Evolutionary conservation across 1,284 basidiomycete genomes (phyloP).

Genomic region (Boletellus deceptivus): DNA sequence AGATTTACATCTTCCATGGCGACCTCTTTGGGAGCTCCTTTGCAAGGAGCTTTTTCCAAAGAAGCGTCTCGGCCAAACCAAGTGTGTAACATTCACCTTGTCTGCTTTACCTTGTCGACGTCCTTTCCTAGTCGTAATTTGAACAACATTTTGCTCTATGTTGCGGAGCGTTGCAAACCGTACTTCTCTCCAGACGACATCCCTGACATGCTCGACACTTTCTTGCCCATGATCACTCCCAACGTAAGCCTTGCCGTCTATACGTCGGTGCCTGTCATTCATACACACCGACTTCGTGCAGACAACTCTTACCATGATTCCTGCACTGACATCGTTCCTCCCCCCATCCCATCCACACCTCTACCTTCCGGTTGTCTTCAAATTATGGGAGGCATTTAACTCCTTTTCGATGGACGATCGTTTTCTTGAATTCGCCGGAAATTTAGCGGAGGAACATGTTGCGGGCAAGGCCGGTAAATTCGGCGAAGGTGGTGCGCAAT

Average conservation of each 20-base stretch:
- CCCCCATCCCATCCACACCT: conserved; percentile 65
- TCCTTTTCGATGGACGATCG: conserved; percentile 81
- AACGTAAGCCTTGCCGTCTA: conserved; percentile 21
- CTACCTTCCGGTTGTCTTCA: conserved; percentile 75
- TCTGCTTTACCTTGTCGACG: conserved; percentile 9
- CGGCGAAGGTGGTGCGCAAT: conserved; percentile 52
- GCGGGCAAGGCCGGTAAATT: conserved; percentile 55
- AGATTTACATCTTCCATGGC: conserved; percentile 64
- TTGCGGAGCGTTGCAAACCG: conserved; percentile 78
- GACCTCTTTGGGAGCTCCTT: conserved; percentile 57
- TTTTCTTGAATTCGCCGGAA: conserved; percentile 78
- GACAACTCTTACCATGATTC: conserved; percentile 65
- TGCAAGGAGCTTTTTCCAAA: conserved; percentile 65
- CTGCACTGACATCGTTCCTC: conserved; percentile 74
- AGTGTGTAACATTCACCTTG: conserved; percentile 48
- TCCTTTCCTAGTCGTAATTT: conserved; percentile 25
- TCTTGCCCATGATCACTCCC: conserved; percentile 48
- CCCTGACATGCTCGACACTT: conserved; percentile 85
- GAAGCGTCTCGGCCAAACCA: conserved; percentile 38
- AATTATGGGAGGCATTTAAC: conserved; percentile 85
- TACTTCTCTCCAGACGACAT: conserved; percentile 92
- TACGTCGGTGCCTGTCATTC: background rate
- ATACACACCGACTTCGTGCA: conserved; percentile 27
- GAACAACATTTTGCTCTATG: conserved; percentile 46
- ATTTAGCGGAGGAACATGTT: conserved; percentile 77